phyloP scores from a whole-genome alignment of 140 eudicot genomes.

The Stevia rebaudiana region DNA sequence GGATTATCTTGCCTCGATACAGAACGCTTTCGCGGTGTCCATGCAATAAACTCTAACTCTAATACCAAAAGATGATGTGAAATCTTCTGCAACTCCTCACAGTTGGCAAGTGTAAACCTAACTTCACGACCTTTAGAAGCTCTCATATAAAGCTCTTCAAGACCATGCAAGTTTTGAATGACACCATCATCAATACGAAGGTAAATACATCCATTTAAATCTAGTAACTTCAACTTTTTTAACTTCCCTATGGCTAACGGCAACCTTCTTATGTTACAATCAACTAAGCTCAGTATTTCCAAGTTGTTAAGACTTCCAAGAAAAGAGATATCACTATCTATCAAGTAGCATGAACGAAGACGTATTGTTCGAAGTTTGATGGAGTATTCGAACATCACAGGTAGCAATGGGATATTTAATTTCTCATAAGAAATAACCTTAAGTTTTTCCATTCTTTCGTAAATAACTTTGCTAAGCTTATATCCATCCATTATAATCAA shows the following conservation, averaged over 20 bases:
- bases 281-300: constrained; percentile 3
- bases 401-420: not conserved
- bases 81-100: not conserved
- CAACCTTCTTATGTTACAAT: not conserved
- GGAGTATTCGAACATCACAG: not conserved
- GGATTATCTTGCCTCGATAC: not conserved
- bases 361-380: constrained; percentile 8
- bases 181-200: constrained; percentile 1
- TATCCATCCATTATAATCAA: not conserved
- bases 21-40: not conserved
- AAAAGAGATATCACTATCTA: not conserved
- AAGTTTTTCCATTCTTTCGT: not conserved
- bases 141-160: constrained; percentile 20
- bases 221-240: not conserved
- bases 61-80: not conserved
- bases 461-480: not conserved
- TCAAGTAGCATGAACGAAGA: not conserved
- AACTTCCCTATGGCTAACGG: not conserved
- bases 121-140: not conserved
- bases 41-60: not conserved
- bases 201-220: not conserved
- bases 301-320: constrained; percentile 8
- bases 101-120: not conserved
- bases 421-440: not conserved
- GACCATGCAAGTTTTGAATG: not conserved